Percentiles rank a stretch among this genome's conserved stretches.
Evolutionary conservation across 768 basidiomycete genomes (phyloP).

Genomic region (Pleurotus pulmonarius): DNA sequence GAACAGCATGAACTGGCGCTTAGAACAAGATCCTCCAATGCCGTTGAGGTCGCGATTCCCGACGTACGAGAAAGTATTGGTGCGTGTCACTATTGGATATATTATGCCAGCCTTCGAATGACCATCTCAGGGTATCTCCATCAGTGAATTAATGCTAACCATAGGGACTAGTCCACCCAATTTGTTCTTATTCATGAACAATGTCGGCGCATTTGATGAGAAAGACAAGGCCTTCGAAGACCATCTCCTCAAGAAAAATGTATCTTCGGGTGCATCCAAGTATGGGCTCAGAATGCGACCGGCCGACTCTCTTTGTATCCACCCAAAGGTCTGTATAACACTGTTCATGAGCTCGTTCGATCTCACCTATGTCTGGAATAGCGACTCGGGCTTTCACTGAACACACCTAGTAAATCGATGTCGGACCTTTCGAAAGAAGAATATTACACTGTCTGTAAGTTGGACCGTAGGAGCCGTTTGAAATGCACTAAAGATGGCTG

Average conservation of each 20-base stretch:
- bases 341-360: background rate
- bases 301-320: constrained; percentile 15
- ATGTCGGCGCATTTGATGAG: constrained; percentile 17
- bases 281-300: constrained; percentile 19
- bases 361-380: background rate
- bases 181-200: constrained; percentile 17
- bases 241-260: constrained; percentile 18
- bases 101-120: background rate
- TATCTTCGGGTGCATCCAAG: constrained; percentile 12
- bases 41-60: constrained; percentile 10
- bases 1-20: constrained; percentile 26
- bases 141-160: constrained; percentile 12
- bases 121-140: background rate
- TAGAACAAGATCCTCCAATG: background rate
- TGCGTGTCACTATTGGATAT: background rate
- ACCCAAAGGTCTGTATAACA: constrained; percentile 22
- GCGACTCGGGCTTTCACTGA: constrained; percentile 24
- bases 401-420: constrained; percentile 17
- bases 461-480: background rate
- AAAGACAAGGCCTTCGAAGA: constrained; percentile 21
- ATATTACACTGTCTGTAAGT: constrained; percentile 26
- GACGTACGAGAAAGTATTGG: constrained; percentile 11
- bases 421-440: constrained; percentile 25
- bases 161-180: constrained; percentile 15
- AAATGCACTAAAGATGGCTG: background rate